Conservation (phyloP, 768 basidiomycete species). For the Myochromella boudieri region DNA sequence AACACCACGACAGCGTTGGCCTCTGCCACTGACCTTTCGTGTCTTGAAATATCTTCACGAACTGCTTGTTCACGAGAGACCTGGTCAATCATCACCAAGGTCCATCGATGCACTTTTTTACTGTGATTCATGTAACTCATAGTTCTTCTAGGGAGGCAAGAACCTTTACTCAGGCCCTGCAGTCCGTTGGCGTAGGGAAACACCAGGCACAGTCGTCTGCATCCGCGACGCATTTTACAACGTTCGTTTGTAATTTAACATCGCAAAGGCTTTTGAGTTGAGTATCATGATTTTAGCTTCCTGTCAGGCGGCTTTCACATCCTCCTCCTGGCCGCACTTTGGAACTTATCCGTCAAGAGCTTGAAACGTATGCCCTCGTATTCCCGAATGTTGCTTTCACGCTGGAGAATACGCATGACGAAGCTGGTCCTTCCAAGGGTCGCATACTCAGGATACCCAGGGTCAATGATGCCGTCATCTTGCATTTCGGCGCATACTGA, state of each 20-base stretch:
- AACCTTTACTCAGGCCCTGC: slow-evolving; percentile 72
- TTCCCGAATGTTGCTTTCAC: slow-evolving; percentile 72
- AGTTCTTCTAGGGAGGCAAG: slow-evolving; percentile 53
- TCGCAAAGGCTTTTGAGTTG: slow-evolving; percentile 1
- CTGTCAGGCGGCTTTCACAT: slow-evolving; percentile 77
- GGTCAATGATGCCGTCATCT: slow-evolving; percentile 41
- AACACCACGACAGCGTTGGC: slow-evolving; percentile 60
- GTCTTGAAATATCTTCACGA: slow-evolving; percentile 82
- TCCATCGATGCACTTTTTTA: slow-evolving; percentile 22
- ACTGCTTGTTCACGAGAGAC: slow-evolving; percentile 60
- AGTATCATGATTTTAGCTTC: slow-evolving; percentile 50
- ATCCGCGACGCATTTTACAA: slow-evolving; percentile 91
- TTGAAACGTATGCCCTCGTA: slow-evolving; percentile 73
- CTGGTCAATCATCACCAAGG: slow-evolving; percentile 82
- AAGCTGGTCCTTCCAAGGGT: slow-evolving; percentile 36
- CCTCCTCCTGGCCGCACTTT: slow-evolving; percentile 56
- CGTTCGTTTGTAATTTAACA: slow-evolving; percentile 39
- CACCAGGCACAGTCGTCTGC: slow-evolving; percentile 76
- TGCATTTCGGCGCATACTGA: not conserved
- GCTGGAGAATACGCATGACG: slow-evolving; percentile 53
- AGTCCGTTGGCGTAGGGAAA: slow-evolving; percentile 71
- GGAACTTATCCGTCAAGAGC: slow-evolving; percentile 65
- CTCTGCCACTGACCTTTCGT: slow-evolving; percentile 76
- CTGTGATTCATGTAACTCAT: not conserved
- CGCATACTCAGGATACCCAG: slow-evolving; percentile 62